Conservation (phyloP, 2,329 filamentous ascomycete species). For the Ophiocordyceps robertsii region DNA sequence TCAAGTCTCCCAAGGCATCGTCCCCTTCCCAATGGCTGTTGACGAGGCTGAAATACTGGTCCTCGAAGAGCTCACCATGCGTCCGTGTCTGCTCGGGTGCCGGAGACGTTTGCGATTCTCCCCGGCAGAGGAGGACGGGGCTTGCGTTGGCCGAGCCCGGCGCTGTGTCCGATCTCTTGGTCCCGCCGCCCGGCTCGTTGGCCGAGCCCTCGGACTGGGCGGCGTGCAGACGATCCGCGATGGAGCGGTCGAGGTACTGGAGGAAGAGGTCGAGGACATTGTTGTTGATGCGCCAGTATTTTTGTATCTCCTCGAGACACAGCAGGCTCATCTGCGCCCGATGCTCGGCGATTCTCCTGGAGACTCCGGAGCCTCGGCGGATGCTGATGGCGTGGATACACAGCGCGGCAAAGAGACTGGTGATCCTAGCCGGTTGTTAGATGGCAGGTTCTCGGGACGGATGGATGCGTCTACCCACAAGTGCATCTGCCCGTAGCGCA, state of each 20-base stretch:
- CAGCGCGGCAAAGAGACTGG: slow-evolving; percentile 21
- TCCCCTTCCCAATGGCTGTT: slow-evolving; percentile 22
- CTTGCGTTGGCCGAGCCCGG: slow-evolving; percentile 1
- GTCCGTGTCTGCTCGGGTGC: slow-evolving; percentile 6
- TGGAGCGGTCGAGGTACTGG: slow-evolving; percentile 23
- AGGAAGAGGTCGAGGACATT: slow-evolving; percentile 23
- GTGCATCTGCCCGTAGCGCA: slow-evolving; percentile 24
- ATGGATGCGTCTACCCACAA: slow-evolving; percentile 10
- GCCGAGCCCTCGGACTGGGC: slow-evolving; percentile 4
- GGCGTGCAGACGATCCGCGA: slow-evolving; percentile 18
- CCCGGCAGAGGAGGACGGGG: background rate
- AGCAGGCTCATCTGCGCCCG: slow-evolving; percentile 23
- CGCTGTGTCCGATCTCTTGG: slow-evolving; percentile 1
- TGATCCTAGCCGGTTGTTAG: slow-evolving; percentile 16
- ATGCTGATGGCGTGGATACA: slow-evolving; percentile 24
- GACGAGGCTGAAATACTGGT: slow-evolving; percentile 21
- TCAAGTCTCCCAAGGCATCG: slow-evolving; percentile 19
- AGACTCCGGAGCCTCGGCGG: slow-evolving; percentile 17
- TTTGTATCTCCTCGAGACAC: slow-evolving; percentile 22
- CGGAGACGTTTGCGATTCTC: slow-evolving; percentile 1
- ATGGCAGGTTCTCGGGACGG: too few relatives aligned
- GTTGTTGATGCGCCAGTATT: slow-evolving; percentile 27
- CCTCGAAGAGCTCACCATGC: slow-evolving; percentile 15
- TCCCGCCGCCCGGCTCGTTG: slow-evolving; percentile 1
- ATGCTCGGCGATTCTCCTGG: slow-evolving; percentile 20